Base-by-base conservation (phyloP, 2,329 filamentous ascomycete genomes). In the Aspergillus tamarii region DNA sequence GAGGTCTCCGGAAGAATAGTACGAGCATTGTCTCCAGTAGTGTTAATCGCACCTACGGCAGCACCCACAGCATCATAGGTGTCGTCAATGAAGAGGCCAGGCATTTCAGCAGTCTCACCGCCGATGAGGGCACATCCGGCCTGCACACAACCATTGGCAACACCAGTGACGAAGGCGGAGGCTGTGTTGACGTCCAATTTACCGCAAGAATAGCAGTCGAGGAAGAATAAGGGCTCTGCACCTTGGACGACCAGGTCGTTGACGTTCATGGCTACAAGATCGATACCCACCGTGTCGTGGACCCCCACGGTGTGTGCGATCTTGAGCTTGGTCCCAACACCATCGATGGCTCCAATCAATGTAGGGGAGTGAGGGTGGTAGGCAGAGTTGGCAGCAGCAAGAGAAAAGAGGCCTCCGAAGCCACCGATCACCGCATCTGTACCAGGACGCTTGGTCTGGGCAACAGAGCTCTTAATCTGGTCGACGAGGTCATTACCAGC, bases 181-280 rank as follows among this genome's bases (percentile, higher is more conserved):
- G 93, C 93, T 5, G 88, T 88, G 43, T 88, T 84, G 10, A 94
- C 87, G 69, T 96, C 88, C 26, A 99, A 87, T 77, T 90, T 91
- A 78, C 92, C 93, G 84, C 94, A 97, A 65, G 93, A 94, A 80
- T 96, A 97, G 85, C 96, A 98, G 83, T 99, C 95, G 66, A 98
- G 89, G 86, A 99, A 98, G 84, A 95, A 95, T 68, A 98, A 85
- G 2, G 95, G 94, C 70, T 95, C 92, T 14, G 95, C 95, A 60
- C 95, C 95, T 82, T 98, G 94, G 10, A 98, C 95, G 58, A 99
- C 90, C 0, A 99, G 85, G 74, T 99, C 95, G 78, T 99, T 99
- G 76, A 98, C 95, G 78, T 97, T 98, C 94, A 98, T 98, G 69
- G 95, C 95, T 4, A 99, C 95, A 41, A 99, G 87, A 76, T 99